A percentile compares a stretch with the other conserved stretches of the same genome.
Evolutionary conservation across 192 early-diverging fungal genomes (phyloP).

Genomic region (Umbelopsis sp.): DNA sequence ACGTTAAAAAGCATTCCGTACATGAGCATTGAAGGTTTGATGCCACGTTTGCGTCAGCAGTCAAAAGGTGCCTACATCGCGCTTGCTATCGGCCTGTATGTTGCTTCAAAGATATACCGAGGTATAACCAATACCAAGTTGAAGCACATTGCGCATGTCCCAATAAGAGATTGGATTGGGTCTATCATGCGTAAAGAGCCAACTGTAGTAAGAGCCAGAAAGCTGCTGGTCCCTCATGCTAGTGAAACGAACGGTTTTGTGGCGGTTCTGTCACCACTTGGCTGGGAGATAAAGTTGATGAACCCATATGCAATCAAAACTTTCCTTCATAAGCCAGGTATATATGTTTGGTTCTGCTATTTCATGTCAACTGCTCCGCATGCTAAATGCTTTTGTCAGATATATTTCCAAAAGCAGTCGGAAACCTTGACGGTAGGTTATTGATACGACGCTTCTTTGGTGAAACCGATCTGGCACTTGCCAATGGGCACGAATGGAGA

Average conservation of each 20-base stretch:
- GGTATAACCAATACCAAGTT: neutral
- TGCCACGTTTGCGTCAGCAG: neutral
- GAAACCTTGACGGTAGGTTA: neutral
- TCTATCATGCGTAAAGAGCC: conserved; percentile 2
- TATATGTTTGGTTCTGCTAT: neutral
- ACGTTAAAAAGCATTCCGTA: no score
- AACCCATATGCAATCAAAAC: conserved; percentile 3
- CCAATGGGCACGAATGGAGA: conserved; percentile 24
- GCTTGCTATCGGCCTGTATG: neutral
- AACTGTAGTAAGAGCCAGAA: neutral
- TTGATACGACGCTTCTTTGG: conserved; percentile 21
- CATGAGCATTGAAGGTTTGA: no score
- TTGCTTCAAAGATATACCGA: neutral
- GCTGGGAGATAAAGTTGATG: conserved; percentile 5
- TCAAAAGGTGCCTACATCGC: neutral
- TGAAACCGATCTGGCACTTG: conserved; percentile 24
- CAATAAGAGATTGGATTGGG: neutral
- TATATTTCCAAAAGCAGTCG: neutral
- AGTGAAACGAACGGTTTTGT: neutral
- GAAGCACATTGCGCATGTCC: neutral
- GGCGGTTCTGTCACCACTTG: neutral
- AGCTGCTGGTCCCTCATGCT: neutral
- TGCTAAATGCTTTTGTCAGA: neutral
- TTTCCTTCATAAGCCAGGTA: neutral
- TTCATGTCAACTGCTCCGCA: neutral